Base-by-base conservation (phyloP, 352 stramenopile species). In the Peronospora destructor region DNA sequence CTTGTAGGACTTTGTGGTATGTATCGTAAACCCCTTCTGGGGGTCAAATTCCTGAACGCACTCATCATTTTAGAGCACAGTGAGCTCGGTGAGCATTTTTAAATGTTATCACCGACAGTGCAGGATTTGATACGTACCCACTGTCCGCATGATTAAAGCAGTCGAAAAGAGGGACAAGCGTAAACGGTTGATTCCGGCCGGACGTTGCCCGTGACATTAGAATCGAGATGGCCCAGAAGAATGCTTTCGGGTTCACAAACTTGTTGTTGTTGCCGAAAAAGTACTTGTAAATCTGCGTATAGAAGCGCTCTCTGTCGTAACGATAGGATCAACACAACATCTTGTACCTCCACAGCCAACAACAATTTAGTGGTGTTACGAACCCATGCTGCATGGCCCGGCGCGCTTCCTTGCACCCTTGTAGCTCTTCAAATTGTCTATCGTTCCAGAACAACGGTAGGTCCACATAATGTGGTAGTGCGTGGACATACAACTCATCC, bases 151-250 rank as follows among this genome's bases (percentile, higher is more conserved):
- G 82, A 46, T 93, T 90, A 57, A 91, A 91, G 73, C 72, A 93
- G 66, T 93, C 82, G 46, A 93, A 90, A 59, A 90, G 87, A 26
- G 82, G 82, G 25, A 90, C 84, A 12, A 93, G 67, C 16, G 79
- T 71, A 65, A 93, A 93, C 19, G 82, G 82, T 59, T 91, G 81
- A 26, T 71, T 43, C 21, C 68, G 63, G 9, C 78, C 77, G 10
- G 79, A 91, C 44, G 81, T 91, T 34, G 82, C 82, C 36, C 82
- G 73, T 4, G 79, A 91, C 70, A 91, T 81, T 44, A 91, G 65
- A 35, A 90, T 67, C 16, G 79, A 86, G 21, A 90, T 77, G 2
- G 82, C 78, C 76, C 81, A 93, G 43, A 88, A 81, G 61, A 90
- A 91, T 5, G 70, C 63, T n/a, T 86, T 69, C 0, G 41, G 42